phyloP scores from a whole-genome alignment of 2,329 filamentous ascomycete genomes.

The Cercospora brassicicola region DNA sequence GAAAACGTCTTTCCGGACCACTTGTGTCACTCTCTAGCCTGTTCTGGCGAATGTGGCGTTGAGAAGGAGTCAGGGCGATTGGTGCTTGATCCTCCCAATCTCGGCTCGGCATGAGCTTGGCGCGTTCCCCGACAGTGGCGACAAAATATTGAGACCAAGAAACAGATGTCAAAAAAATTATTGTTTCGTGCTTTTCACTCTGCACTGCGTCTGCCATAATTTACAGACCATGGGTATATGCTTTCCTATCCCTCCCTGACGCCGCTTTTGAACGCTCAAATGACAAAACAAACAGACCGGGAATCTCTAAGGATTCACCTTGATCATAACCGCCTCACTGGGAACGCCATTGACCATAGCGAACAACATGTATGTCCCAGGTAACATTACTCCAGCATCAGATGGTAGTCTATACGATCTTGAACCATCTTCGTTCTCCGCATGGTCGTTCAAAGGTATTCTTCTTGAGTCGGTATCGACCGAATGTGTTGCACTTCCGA shows the following conservation, averaged over 20 bases:
- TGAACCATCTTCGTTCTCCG: background rate
- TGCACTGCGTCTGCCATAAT: background rate
- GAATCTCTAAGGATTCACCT: background rate
- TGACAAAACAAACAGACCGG: background rate
- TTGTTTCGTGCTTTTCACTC: background rate
- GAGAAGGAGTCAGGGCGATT: background rate
- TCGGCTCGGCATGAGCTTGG: constrained; percentile 11
- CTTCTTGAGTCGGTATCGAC: constrained; percentile 61
- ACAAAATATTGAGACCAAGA: background rate
- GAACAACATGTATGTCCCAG: background rate
- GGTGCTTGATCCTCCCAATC: constrained; percentile 10
- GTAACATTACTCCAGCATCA: background rate
- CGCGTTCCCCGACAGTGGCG: background rate
- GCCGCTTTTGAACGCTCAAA: background rate
- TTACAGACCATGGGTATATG: background rate
- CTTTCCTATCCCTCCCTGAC: background rate
- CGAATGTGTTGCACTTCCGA: constrained; percentile 55
- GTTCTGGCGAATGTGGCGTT: constrained; percentile 5
- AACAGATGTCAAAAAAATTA: background rate
- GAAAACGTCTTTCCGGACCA: background rate
- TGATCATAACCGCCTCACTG: background rate
- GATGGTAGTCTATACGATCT: background rate
- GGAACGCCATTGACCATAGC: background rate
- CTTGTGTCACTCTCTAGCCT: constrained; percentile 2
- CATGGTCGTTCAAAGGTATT: constrained; percentile 38